These are phyloP conservation scores for Novakomyces olei DNA, from an alignment of 805 yeast genomes.

Conservation along the genomic window DNA sequence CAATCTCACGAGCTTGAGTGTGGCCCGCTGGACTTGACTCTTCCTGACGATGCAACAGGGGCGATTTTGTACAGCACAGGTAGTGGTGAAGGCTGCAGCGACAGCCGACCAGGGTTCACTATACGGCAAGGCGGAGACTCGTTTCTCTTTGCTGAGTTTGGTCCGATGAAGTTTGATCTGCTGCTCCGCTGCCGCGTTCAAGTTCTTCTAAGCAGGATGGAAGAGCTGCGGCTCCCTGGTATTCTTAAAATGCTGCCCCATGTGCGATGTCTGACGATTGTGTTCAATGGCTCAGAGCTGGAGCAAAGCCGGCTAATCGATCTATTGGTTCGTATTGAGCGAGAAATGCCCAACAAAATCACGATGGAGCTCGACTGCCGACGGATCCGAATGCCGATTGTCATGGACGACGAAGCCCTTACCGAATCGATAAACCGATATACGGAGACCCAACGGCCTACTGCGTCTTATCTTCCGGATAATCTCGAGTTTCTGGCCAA, in stretches of 20 bases:
- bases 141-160: conserved; percentile 77
- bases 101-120: conserved; percentile 15
- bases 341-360: conserved; percentile 46
- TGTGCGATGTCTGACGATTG: conserved; percentile 81
- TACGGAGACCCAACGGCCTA: conserved; percentile 75
- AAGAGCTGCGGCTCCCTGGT: conserved; percentile 44
- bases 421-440: conserved; percentile 77
- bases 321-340: conserved; percentile 50
- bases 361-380: conserved; percentile 77
- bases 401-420: conserved; percentile 81
- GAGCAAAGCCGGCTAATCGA: conserved; percentile 40
- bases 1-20: conserved; percentile 4
- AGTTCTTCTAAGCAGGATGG: conserved; percentile 53
- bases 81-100: background rate
- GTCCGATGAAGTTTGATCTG: conserved; percentile 69
- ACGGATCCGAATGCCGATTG: conserved; percentile 74
- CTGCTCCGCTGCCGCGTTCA: conserved; percentile 69
- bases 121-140: conserved; percentile 97
- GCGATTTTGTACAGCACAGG: too few relatives aligned
- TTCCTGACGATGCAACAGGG: background rate
- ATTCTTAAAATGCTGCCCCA: conserved; percentile 93
- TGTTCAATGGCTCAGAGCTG: conserved; percentile 43
- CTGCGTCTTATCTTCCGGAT: conserved; percentile 96
- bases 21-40: background rate
- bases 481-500: conserved; percentile 87